Conservation (phyloP, 106 monocot species). For the Iris macrosiphon region DNA sequence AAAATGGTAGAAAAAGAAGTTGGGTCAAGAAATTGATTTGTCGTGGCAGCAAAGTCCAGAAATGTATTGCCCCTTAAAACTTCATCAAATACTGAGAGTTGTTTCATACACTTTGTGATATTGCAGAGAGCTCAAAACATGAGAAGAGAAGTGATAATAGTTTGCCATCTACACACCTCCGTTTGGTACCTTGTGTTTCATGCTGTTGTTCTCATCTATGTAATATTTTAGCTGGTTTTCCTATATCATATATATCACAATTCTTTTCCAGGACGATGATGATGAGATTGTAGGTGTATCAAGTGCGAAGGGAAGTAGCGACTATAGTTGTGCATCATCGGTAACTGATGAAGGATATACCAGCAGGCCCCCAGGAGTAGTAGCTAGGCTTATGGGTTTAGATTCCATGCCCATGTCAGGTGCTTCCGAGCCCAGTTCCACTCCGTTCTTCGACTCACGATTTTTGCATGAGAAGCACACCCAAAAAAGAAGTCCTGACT, state of each 20-base stretch:
- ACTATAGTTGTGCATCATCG: conserved; percentile 90
- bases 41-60: too few species aligned
- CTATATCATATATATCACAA: too few species aligned
- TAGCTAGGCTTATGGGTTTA: conserved; percentile 92
- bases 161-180: conserved; percentile 21
- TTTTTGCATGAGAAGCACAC: conserved; percentile 25
- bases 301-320: conserved; percentile 65
- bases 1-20: too few species aligned
- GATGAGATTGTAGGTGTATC: conserved; percentile 45
- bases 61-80: too few species aligned
- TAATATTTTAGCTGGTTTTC: neutral
- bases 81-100: too few species aligned
- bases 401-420: conserved; percentile 65
- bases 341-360: conserved; percentile 65
- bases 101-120: too few species aligned
- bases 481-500: conserved; percentile 42
- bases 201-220: neutral
- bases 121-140: conserved; percentile 54
- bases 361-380: conserved; percentile 68
- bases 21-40: too few species aligned
- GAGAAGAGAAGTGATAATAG: conserved; percentile 35
- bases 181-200: conserved; percentile 51
- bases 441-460: conserved; percentile 42
- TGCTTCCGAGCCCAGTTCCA: conserved; percentile 49
- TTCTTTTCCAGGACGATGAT: conserved; percentile 36